phyloP scores from a whole-genome alignment of 169 alveolate genomes.

The Pseudocohnilembus persalinus region DNA sequence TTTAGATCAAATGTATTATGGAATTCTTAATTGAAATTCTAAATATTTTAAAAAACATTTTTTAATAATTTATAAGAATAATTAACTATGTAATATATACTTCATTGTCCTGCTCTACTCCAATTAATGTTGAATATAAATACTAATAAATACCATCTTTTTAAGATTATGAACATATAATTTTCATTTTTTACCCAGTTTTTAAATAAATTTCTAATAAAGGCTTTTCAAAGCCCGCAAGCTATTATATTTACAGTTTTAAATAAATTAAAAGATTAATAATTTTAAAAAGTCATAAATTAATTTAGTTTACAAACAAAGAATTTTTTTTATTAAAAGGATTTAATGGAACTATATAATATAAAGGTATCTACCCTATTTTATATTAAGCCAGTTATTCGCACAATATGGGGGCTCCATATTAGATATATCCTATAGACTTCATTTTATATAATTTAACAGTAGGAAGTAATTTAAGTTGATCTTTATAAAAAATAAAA shows the following conservation, averaged over 20 bases:
- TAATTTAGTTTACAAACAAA: too few relatives aligned
- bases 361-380: background rate
- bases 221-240: too few relatives aligned
- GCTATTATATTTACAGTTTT: too few relatives aligned
- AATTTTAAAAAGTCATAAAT: too few relatives aligned
- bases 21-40: conserved; percentile 6
- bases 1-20: conserved; percentile 7
- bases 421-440: background rate
- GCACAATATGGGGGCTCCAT: background rate
- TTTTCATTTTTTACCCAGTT: too few relatives aligned
- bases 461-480: background rate
- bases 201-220: too few relatives aligned
- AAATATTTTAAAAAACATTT: too few relatives aligned
- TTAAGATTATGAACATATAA: background rate
- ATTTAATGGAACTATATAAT: background rate
- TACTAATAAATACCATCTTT: background rate
- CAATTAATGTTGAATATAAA: background rate
- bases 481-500: too few relatives aligned
- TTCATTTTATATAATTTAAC: background rate
- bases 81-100: background rate
- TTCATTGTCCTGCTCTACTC: background rate
- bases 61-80: too few relatives aligned
- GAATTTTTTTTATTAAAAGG: background rate
- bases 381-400: background rate
- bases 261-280: too few relatives aligned